Conservation (phyloP, 2,329 filamentous ascomycete species). For the Botrytis elliptica region DNA sequence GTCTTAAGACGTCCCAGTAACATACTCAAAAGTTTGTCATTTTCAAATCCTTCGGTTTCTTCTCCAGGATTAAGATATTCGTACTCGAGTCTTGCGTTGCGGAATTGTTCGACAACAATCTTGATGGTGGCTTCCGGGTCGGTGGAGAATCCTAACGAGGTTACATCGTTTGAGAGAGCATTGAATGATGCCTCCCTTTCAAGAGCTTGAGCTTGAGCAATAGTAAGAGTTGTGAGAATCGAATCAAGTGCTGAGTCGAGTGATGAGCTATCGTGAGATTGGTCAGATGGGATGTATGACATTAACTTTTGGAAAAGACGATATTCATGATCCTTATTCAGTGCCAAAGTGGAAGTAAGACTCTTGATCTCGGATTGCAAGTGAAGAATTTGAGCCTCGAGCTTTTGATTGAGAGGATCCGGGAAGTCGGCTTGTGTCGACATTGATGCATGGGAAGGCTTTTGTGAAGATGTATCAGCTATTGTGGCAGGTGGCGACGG, state of each 20-base stretch:
- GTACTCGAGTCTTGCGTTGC: conserved; percentile 57
- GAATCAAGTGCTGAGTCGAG: conserved; percentile 38
- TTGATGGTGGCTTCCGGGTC: conserved; percentile 40
- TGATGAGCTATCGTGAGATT: conserved; percentile 31
- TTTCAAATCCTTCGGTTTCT: conserved; percentile 48
- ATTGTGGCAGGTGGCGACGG: conserved; percentile 38
- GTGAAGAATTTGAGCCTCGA: conserved; percentile 32
- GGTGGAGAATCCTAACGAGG: conserved; percentile 54
- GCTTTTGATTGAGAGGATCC: conserved; percentile 31
- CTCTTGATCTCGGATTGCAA: conserved; percentile 33
- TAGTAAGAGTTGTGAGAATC: conserved; percentile 37
- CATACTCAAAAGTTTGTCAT: conserved; percentile 54
- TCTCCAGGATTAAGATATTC: conserved; percentile 63
- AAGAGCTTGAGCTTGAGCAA: conserved; percentile 35
- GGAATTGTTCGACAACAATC: conserved; percentile 51
- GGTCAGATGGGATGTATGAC: conserved; percentile 31
- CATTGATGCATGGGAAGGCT: conserved; percentile 24
- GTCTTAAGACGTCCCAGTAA: conserved; percentile 51
- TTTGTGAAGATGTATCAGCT: conserved; percentile 35
- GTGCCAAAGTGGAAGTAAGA: conserved; percentile 32
- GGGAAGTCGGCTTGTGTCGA: conserved; percentile 30
- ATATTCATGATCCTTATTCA: conserved; percentile 32
- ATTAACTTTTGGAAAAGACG: conserved; percentile 36
- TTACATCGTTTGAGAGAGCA: conserved; percentile 49
- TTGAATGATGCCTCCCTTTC: conserved; percentile 48